Evolutionary conservation across 192 early-diverging fungal species (phyloP), one percentile per base, ranked within the genome.

Genomic region (Backusella liffmaniae): DNA sequence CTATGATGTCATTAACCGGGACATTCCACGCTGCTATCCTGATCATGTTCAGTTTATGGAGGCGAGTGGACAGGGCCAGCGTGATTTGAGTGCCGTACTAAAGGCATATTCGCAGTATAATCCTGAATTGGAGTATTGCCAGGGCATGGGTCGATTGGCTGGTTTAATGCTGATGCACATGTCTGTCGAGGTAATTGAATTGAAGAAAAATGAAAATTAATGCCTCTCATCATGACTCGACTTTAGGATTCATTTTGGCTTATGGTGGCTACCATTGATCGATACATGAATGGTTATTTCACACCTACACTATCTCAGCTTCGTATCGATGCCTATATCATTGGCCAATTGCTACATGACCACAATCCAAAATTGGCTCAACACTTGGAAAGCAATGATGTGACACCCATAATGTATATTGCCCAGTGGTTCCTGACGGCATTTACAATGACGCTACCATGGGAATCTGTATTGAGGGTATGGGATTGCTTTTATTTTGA

Each of bases 381-480:
- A 23, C 92, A 96, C 76, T 76, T 97, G 90, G 86, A 84, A 13
- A 76, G 84, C 42, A 91, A 96, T 72, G 93, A 93, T 42, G 89
- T 96, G 39, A 84, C 87, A 29, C 95, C 95, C 5, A 79, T 98
- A 41, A 96, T 94, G 92, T 99, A 95, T 59, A 92, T 94, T 32
- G 92, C 97, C 4, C 92, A 94, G 37, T 99, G 97, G 97, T 97
- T 98, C 72, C 83, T 99, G 83, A 97, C 97, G 0, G 79, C 94
- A 5, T 99, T 94, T 73, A 98, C 96, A 4, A 85, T 92, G 84
- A 84, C 91, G 16, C 80, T 97, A 44, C 96, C 96, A 18, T 98
- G 97, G 97, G 82, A 87, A 3, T 88, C 95, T 2, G 95, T 93
- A 1, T 83, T 98, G 44, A 84, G 95, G 15, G 90, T 98, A 35